Evolutionary conservation across 1,139 yeast genomes (phyloP).

Genomic region (Lipomyces yarrowii): DNA sequence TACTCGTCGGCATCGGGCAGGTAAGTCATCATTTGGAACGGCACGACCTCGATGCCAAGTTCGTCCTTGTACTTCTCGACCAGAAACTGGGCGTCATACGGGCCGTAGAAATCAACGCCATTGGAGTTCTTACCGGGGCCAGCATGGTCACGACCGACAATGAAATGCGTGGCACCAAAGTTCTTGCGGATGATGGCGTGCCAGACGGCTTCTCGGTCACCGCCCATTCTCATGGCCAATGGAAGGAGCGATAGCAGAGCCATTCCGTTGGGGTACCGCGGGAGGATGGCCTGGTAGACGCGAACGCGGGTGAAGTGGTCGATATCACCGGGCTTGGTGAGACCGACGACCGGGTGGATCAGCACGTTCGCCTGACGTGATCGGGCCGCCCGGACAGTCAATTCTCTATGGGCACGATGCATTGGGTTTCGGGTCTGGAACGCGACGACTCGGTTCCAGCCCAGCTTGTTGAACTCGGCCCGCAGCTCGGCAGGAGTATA

Average conservation of each 20-base stretch:
- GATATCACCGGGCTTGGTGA: slow-evolving; percentile 96
- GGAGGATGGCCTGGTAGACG: slow-evolving; percentile 88
- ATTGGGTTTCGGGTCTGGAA: slow-evolving; percentile 98
- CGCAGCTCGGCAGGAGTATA: slow-evolving; percentile 91
- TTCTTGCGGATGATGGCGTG: slow-evolving; percentile 96
- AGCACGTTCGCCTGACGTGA: slow-evolving; percentile 75
- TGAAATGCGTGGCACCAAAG: slow-evolving; percentile 95
- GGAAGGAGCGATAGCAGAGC: slow-evolving; percentile 88
- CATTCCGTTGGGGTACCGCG: slow-evolving; percentile 91
- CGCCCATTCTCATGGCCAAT: slow-evolving; percentile 98
- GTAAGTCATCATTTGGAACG: slow-evolving; percentile 96
- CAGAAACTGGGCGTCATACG: slow-evolving; percentile 92
- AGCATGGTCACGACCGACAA: slow-evolving; percentile 97
- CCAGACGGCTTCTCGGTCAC: slow-evolving; percentile 98
- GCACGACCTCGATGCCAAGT: slow-evolving; percentile 86
- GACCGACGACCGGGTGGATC: slow-evolving; percentile 96
- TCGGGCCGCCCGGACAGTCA: slow-evolving; percentile 93
- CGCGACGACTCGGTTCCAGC: slow-evolving; percentile 92
- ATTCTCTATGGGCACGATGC: slow-evolving; percentile 97
- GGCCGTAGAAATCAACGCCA: slow-evolving; percentile 95
- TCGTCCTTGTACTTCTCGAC: slow-evolving; percentile 77
- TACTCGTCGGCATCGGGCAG: slow-evolving; percentile 94
- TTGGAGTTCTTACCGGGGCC: slow-evolving; percentile 95
- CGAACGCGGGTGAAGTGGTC: slow-evolving; percentile 97
- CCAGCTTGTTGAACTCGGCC: slow-evolving; percentile 73